These are phyloP conservation scores for Oryza longistaminata DNA, from an alignment of 176 grass and related monocot genomes.

Conservation along the genomic window DNA sequence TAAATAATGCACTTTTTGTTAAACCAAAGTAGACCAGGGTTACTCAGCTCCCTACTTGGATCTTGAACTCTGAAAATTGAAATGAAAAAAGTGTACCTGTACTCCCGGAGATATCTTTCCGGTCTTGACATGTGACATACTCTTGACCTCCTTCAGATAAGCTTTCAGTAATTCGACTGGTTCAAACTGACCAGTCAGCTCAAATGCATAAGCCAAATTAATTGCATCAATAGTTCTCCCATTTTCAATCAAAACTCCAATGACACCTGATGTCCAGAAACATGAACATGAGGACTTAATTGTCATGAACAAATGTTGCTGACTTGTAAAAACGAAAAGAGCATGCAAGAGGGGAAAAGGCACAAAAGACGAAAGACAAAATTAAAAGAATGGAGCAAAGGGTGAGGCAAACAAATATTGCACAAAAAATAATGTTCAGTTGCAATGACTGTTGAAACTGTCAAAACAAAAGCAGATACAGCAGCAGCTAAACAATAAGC, in stretches of 20 bases:
- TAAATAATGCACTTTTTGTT: background rate
- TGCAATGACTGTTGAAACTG: background rate
- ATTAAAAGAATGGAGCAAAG: background rate
- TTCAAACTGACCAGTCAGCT: slow-evolving; percentile 67
- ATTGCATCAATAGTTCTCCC: slow-evolving; percentile 86
- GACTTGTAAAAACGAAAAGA: background rate
- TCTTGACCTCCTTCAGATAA: slow-evolving; percentile 76
- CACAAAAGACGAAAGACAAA: slow-evolving; percentile 7
- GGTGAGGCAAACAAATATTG: background rate
- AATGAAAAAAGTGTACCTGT: slow-evolving; percentile 54
- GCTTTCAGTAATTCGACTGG: slow-evolving; percentile 79
- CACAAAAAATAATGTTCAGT: background rate
- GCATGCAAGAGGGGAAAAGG: background rate
- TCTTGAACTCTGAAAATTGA: background rate
- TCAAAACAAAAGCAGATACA: background rate
- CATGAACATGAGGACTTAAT: slow-evolving; percentile 5
- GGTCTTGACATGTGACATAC: slow-evolving; percentile 52
- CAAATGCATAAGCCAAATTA: slow-evolving; percentile 75
- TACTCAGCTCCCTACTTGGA: background rate
- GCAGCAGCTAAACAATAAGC: background rate
- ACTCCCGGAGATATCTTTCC: slow-evolving; percentile 59
- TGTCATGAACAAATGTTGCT: background rate
- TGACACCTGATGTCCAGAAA: slow-evolving; percentile 63
- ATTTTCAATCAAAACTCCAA: slow-evolving; percentile 59
- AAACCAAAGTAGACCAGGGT: background rate